Conservation (phyloP, 768 basidiomycete species). For the Tulasnella sp. region DNA sequence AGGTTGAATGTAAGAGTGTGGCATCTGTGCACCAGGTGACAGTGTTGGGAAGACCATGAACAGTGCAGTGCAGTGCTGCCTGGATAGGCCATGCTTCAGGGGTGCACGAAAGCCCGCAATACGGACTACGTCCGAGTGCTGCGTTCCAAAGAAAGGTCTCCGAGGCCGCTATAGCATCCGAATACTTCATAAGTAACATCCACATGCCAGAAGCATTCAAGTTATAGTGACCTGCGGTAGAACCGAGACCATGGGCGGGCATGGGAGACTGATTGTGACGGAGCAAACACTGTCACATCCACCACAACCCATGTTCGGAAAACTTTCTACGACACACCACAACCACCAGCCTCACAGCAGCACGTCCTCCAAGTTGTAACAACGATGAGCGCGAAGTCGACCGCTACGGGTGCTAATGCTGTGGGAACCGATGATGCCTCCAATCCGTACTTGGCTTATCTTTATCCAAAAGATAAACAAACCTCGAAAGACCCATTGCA, state of each 20-base stretch:
- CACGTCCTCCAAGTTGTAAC: not conserved
- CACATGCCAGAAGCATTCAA: no score
- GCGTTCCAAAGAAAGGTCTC: no score
- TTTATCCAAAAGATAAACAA: constrained; percentile 11
- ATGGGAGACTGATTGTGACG: not conserved
- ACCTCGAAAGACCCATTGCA: constrained; percentile 52
- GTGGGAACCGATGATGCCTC: constrained; percentile 4
- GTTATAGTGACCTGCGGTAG: no score
- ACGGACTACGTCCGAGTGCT: no score
- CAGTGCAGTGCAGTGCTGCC: no score
- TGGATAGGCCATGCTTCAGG: no score
- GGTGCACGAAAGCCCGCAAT: no score
- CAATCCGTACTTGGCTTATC: constrained; percentile 24
- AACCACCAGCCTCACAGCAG: not conserved
- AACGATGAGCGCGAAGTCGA: not conserved
- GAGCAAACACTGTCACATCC: not conserved
- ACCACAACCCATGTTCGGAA: constrained; percentile 12
- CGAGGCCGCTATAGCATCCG: no score
- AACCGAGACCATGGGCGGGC: not conserved
- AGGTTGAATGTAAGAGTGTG: no score
- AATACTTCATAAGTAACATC: no score
- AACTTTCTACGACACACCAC: constrained; percentile 13
- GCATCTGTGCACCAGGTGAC: no score
- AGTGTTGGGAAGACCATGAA: no score
- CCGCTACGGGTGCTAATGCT: constrained; percentile 4